phyloP scores from a whole-genome alignment of 148 eudicot species.

The Rhododendron kiyosumense region DNA sequence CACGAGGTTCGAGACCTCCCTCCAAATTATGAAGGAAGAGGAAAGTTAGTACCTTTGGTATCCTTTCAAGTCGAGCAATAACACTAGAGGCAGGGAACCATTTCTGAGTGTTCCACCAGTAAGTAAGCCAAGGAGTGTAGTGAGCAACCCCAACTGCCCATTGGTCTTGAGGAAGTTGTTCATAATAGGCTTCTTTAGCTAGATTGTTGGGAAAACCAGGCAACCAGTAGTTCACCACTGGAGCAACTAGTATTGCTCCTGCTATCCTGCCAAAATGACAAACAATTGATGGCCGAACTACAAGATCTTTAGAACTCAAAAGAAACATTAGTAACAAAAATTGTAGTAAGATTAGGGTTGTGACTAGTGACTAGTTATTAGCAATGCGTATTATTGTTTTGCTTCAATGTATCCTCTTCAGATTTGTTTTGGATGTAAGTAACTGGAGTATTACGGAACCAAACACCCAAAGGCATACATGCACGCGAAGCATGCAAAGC shows the following conservation, averaged over 20 bases:
- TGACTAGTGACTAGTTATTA: too few species aligned
- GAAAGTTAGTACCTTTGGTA: too few species aligned
- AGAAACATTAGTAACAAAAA: too few species aligned
- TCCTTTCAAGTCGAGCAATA: background rate
- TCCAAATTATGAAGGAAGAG: background rate
- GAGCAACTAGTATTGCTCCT: slow-evolving; percentile 33
- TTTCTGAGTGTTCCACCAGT: slow-evolving; percentile 59
- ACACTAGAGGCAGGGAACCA: slow-evolving; percentile 30
- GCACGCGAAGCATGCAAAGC: background rate
- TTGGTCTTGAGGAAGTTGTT: slow-evolving; percentile 28
- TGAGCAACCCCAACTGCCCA: slow-evolving; percentile 45
- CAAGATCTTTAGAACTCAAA: background rate
- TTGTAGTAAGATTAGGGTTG: too few species aligned
- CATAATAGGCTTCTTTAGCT: slow-evolving; percentile 26
- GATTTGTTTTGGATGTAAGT: too few species aligned
- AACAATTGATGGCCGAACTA: background rate
- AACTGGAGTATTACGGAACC: too few species aligned
- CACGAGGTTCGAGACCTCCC: background rate
- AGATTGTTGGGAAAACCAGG: slow-evolving; percentile 26
- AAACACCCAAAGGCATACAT: background rate
- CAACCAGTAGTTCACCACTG: slow-evolving; percentile 52
- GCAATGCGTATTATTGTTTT: too few species aligned
- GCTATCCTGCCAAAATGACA: slow-evolving; percentile 29
- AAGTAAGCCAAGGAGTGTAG: slow-evolving; percentile 40
- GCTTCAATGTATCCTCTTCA: too few species aligned